phyloP scores from a whole-genome alignment of 2,329 filamentous ascomycete species.

The Tolypocladium ophioglossoides region DNA sequence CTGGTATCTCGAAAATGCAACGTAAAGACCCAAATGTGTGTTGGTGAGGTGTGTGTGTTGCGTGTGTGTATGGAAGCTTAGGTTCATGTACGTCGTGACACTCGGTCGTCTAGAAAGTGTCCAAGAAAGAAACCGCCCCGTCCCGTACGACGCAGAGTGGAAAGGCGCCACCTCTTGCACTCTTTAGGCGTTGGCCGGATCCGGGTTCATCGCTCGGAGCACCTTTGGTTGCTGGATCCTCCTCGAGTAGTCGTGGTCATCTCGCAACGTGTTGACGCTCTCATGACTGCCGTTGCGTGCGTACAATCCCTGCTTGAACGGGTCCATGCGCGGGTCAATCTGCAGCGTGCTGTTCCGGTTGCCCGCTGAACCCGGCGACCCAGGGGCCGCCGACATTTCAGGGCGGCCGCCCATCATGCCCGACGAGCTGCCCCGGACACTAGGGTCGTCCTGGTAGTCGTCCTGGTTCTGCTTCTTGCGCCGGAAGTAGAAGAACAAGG shows the following conservation, averaged over 20 bases:
- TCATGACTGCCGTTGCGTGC: constrained; percentile 48
- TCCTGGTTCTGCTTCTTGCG: constrained; percentile 33
- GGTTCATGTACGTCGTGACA: constrained; percentile 22
- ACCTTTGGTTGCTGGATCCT: constrained; percentile 45
- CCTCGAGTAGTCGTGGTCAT: constrained; percentile 56
- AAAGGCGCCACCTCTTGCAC: background rate
- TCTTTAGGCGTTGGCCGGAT: constrained; percentile 25
- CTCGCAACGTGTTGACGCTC: constrained; percentile 51
- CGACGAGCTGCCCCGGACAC: constrained; percentile 39
- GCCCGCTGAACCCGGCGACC: constrained; percentile 25
- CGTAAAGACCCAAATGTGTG: constrained; percentile 9
- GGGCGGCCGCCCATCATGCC: constrained; percentile 34
- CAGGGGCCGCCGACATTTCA: constrained; percentile 28
- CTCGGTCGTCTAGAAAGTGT: constrained; percentile 13
- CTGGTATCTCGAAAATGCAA: constrained; percentile 28
- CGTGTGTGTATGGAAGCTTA: constrained; percentile 7
- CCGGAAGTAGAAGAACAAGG: constrained; percentile 32
- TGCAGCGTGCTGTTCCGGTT: constrained; percentile 44
- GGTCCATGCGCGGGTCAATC: constrained; percentile 53
- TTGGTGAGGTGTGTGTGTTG: background rate
- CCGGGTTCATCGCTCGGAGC: constrained; percentile 53
- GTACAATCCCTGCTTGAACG: constrained; percentile 47
- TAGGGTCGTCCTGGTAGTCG: constrained; percentile 32
- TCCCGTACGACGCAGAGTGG: background rate
- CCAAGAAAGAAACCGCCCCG: constrained; percentile 6